A percentile compares a stretch with the other conserved stretches of the same genome.
Evolutionary conservation across 345 rosid species (phyloP).

Genomic region (Camelina hispida): DNA sequence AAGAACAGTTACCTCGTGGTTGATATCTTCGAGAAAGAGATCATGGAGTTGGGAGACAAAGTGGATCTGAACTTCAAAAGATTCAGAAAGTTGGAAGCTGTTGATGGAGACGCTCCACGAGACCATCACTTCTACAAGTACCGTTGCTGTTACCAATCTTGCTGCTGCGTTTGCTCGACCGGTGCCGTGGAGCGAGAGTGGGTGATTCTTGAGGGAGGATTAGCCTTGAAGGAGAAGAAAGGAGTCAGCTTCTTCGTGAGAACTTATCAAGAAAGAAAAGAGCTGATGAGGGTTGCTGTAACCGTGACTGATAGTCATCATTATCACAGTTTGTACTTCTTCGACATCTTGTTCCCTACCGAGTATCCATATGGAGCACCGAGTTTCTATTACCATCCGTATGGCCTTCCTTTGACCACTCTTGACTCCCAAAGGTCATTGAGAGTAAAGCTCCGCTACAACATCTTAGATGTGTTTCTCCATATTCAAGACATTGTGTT

Average conservation of each 20-base stretch:
- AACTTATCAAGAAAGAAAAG: slow-evolving; percentile 33
- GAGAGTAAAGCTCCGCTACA: slow-evolving; percentile 3
- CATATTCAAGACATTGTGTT: slow-evolving; percentile 40
- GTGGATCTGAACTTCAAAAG: slow-evolving; percentile 37
- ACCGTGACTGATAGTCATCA: neutral
- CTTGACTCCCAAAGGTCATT: neutral
- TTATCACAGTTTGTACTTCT: slow-evolving; percentile 39
- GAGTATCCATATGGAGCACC: slow-evolving; percentile 39
- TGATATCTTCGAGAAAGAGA: slow-evolving; percentile 42
- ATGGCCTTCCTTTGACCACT: slow-evolving; percentile 35
- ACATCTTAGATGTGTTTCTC: slow-evolving; percentile 33
- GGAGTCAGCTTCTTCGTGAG: slow-evolving; percentile 35
- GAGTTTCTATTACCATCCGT: slow-evolving; percentile 27
- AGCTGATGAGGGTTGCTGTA: slow-evolving; percentile 43
- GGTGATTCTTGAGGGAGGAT: neutral
- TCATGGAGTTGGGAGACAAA: slow-evolving; percentile 42
- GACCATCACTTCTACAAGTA: slow-evolving; percentile 33
- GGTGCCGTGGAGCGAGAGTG: slow-evolving; percentile 11
- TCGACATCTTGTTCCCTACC: slow-evolving; percentile 34
- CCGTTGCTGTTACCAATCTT: slow-evolving; percentile 22
- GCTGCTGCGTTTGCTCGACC: neutral
- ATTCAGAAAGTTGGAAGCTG: slow-evolving; percentile 31
- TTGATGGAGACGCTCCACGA: slow-evolving; percentile 28
- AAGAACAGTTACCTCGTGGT: slow-evolving; percentile 19
- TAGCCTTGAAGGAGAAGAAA: slow-evolving; percentile 29